Base-by-base conservation (phyloP, 1,139 yeast species). In the Protomyces lactucae-debilis region DNA sequence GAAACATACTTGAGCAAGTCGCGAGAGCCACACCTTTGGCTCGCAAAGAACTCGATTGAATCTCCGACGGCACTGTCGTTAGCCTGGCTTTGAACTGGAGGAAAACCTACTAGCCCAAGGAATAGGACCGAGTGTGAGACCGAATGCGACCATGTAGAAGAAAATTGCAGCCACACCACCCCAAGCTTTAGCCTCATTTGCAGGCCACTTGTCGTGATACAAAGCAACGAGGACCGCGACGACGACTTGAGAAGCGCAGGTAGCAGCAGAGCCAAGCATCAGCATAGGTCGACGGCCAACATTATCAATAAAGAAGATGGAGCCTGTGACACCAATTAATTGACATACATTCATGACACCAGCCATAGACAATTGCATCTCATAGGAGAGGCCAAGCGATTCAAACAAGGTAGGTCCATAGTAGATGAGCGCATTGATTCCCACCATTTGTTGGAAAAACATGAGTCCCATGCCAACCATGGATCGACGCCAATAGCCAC, bases 271-370 rank as follows among this genome's bases (percentile, higher is more conserved):
- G 71, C 95, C 95, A 68, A 76, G 76, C 71, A 87, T 73, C 70
- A 88, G 78, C 71, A 87, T 82, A 61, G 75, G 76, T 79, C 93
- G 82, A 78, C 92, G 83, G 70, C 93, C 93, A 69, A 84, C 80
- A 70, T 77, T 80, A 73, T 87, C 91, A 71, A 87, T 87, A 65
- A 83, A 79, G 74, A 61, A 64, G 54, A 64, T 64, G 35, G 64
- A 67, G 12, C 56, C 64, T 46, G 46, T 66, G 65, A 61, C 68
- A 63, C 67, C 68, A 48, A 59, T 60, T 65, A 66, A 68, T 48
- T 65, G 68, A 37, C 61, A 55, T 59, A 63, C 65, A 39, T 68
- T 68, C 36, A 66, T 53, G 40, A 69, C 68, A 16, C 71, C 71
- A 43, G 67, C 65, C 52, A 69, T 68, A n/a, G 56, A 68, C 63